Evolutionary conservation across 2,329 filamentous ascomycete genomes (phyloP), one percentile per base, ranked within the genome.

Genomic region (Amauroascus verrucosus): DNA sequence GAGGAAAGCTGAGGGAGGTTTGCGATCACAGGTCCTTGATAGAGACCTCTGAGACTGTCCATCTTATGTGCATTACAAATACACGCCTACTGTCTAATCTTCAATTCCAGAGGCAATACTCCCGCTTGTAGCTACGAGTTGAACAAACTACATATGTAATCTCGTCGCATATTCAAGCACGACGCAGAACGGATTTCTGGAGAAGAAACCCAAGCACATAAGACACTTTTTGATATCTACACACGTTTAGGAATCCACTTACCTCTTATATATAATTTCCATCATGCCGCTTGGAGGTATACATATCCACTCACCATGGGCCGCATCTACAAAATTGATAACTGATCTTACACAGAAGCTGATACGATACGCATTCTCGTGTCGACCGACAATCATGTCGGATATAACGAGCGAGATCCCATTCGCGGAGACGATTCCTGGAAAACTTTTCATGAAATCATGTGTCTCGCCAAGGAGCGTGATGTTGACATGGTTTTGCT

Each of bases 401-500:
- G 93, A 50, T 97, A 89, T 70, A 87, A 88, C 65, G 93, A 98
- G 71, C 84, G 90, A 62, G 90, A 98, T 68, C 81, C 88, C 1
- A 86, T 93, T 56, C 88, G 93, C n/a, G 91, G 90, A 59, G 88
- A 97, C 67, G 93, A 98, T 69, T 96, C 89, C 71, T 97, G 91
- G 90, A 85, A 83, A 66, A 88, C 85, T 2, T 98, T 98, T 72
- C 86, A 98, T 67, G 93, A 98, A 70, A 82, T 96, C 57, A 88
- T 98, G 85, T 85, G 83, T 59, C 72, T 97, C 40, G 93, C 91
- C 18, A 87, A 85, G 64, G 82, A 84, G 32, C 78, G 85, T 65
- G 93, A 98, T 72, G 93, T 98, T 59, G 93, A 98, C 70, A 97
- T 98, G 93, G 86, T 98, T 0, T 77, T 98, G 1, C 82, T 98